Base-by-base conservation (phyloP, 2,329 filamentous ascomycete genomes). In the Botryotinia convoluta region DNA sequence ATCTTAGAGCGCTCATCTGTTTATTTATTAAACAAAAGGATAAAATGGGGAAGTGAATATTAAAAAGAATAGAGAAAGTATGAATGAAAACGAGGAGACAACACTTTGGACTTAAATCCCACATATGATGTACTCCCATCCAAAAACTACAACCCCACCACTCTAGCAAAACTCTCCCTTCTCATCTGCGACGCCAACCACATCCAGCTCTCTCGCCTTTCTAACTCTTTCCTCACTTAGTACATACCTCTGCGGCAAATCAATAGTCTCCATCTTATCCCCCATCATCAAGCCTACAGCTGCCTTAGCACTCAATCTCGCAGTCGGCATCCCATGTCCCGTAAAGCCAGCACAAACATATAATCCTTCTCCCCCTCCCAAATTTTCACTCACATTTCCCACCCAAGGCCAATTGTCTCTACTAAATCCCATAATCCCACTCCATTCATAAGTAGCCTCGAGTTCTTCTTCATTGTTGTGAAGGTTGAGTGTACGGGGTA, bases 401-500 rank as follows among this genome's bases (percentile, higher is more conserved):
- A 95, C 90, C 90, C 90, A 94, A 0, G 93, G 92, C 69, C 86
- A 81, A 0, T 86, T 84, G 80, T 95, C 93, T 10, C 89, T 84
- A 44, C 88, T 90, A 81, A 89, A 94, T 0, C 91, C 92, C 92
- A 94, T 95, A 77, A 94, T 92, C 0, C 93, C 93, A 2, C 91
- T 93, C 93, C 93, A 95, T 79, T 87, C 82, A 65, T 83, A 81
- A 6, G 81, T 82, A 4, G 86, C 86, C 67, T 83, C 74, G 48
- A 88, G 80, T 76, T 87, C 85, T n/a, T 80, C 74, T 44, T 83
- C 74, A 1, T 79, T 83, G 12, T 81, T 79, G n/a, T 77, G 72
- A 73, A 78, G 79, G 64, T 81, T 77, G 0, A 81, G 67, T 5
- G 78, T 71, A 20, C 72, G 54, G 14, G 75, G 77, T 16, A 81